Base-by-base conservation (phyloP, 2,329 filamentous ascomycete species). In the Diplodia scrobiculata region DNA sequence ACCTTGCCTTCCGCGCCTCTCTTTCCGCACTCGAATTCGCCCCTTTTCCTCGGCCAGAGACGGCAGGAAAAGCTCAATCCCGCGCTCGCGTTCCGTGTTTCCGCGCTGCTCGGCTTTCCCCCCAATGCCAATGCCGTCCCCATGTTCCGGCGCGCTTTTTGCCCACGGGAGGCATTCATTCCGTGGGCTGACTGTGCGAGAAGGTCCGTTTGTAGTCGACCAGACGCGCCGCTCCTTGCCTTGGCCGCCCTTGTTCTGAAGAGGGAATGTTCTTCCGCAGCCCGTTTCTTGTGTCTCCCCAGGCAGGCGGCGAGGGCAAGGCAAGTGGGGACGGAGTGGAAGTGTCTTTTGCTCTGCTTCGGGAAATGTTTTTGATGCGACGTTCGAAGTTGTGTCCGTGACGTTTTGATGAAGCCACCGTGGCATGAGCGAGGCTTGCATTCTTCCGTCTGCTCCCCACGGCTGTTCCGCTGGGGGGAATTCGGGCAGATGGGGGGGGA, bases 321-420 rank as follows among this genome's bases (percentile, higher is more conserved):
- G 29, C 29, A 32, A 32, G 29, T 32, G 29, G 29, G 29, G 29
- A 1, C 29, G 29, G 29, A 32, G 29, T 9, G 29, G 34, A 36
- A 13, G 34, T 36, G 9, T 36, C 34, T 36, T 36, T 36, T 36
- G 1, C 34, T 36, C 34, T 36, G 34, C 9, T 41, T 59, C 54
- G 54, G 54, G 38, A 59, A 59, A 59, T 59, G 54, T 59, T 59
- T 59, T 38, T 27, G 54, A 59, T 32, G 25, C 54, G 36, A 59
- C 54, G 54, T 59, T 59, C 38, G 54, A 59, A 48, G 25, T 59
- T 59, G 38, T 7, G 5, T 19, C 11, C 1, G 7, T n/a, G 14
- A 14, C 32, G 38, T 11, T 25, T 29, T 48, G 36, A 59, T 62
- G 41, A 13, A 21, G n/a, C 58, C 27, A 62, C 45, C 10, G 45